phyloP scores from a whole-genome alignment of 257 asterid genomes.

The Capsicum chinense region DNA sequence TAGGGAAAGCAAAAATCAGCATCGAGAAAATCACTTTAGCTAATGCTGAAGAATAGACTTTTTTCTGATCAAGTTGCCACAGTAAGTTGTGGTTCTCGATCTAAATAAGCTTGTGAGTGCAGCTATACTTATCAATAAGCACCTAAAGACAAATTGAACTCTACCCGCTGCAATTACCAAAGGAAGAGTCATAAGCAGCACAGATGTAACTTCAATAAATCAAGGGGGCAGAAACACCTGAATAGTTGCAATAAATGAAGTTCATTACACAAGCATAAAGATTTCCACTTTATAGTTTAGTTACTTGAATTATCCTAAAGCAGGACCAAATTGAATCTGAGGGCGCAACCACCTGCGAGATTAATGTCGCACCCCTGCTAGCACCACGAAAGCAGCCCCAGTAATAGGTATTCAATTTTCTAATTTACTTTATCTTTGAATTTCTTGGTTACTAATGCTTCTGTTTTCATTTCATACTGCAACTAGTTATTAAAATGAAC shows the following conservation, averaged over 20 bases:
- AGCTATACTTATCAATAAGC: neutral
- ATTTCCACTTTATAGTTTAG: neutral
- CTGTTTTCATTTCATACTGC: neutral
- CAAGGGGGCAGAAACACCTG: neutral
- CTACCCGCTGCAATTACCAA: neutral
- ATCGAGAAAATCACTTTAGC: neutral
- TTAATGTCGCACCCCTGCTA: neutral
- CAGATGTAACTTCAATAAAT: neutral
- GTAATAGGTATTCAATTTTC: neutral
- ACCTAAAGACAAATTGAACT: slow-evolving; percentile 1
- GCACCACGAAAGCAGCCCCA: neutral
- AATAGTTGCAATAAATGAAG: neutral
- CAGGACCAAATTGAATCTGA: neutral
- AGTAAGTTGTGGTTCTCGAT: neutral
- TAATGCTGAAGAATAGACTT: neutral
- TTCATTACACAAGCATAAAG: neutral
- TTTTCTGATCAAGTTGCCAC: neutral
- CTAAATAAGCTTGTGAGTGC: neutral
- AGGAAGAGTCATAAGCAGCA: neutral
- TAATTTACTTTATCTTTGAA: neutral
- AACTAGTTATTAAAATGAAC: slow-evolving; percentile 28
- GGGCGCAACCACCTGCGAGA: neutral
- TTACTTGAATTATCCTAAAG: neutral
- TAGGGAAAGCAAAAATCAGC: neutral
- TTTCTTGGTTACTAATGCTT: slow-evolving; percentile 1